Evolutionary conservation across 495 filamentous ascomycete genomes (phyloP), one percentile per base, ranked within the genome.

Genomic region (Trichoderma reesei): DNA sequence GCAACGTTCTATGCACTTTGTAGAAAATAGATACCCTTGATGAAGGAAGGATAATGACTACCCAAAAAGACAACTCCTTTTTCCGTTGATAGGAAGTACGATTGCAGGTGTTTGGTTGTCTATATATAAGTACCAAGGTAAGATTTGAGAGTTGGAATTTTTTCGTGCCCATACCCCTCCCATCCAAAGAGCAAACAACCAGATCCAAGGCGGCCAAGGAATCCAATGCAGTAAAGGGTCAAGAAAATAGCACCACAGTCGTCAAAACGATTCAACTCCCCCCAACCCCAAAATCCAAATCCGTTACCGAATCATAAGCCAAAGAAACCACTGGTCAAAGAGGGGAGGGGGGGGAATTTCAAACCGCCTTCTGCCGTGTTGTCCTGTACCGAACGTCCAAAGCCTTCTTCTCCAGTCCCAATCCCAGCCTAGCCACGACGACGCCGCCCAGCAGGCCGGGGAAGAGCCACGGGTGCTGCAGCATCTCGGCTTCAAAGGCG

Each of bases 381-480:
- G 51, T 18, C 51, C 44, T 44, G 46, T 63, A 64, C 56, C 14
- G 20, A 61, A 44, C 42, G 36, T 51, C 16, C 41, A 34, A 38
- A 61, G 34, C 44, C 41, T 10, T 60, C 31, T 18, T 48, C 61
- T 56, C 51, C 31, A 56, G 14, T 14, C 51, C 51, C 31, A 56
- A 34, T 13, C 51, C 51, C n/a, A 96, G 71, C 62, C 85, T 79
- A 26, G 77, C 77, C 3, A 83, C 86, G 8, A 96, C 86, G 7
- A 97, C 85, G 2, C 83, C 83, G 31, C 85, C 83, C 73, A 98
- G 78, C 67, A 97, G 78, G 11, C 89, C 87, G 0, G 87, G 83
- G 71, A 94, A 97, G 10, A 96, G 78, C 78, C 90, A 92, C 0
- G 94, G 94, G 67, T 98, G 91, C 69, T 97, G 91, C 67, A 96